These are phyloP conservation scores for Salicornia ramosissima DNA, from an alignment of 148 eudicot genomes.

Conservation along the genomic window DNA sequence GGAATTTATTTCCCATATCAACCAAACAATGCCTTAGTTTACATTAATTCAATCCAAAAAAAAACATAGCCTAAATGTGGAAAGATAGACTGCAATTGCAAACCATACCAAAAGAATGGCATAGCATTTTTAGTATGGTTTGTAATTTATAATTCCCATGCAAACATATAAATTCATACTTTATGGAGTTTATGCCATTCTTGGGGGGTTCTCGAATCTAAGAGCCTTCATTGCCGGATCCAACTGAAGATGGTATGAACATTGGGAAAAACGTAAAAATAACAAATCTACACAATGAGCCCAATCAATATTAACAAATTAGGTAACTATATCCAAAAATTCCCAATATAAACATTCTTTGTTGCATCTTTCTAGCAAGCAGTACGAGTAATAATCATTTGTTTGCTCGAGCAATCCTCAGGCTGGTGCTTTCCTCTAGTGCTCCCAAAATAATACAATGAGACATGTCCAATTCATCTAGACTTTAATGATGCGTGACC, in stretches of 20 bases:
- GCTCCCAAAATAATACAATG: background rate
- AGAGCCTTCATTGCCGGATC: background rate
- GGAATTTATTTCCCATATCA: too few relatives aligned
- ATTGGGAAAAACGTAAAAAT: background rate
- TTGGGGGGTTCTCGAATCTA: background rate
- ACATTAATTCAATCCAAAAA: too few relatives aligned
- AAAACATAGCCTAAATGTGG: too few relatives aligned
- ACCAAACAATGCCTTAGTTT: too few relatives aligned
- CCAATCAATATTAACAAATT: background rate
- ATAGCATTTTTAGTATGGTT: too few relatives aligned
- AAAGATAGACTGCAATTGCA: too few relatives aligned
- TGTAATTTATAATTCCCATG: too few relatives aligned
- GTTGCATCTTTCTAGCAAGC: background rate
- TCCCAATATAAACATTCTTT: background rate
- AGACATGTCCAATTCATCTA: slow-evolving; percentile 36
- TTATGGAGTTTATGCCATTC: background rate
- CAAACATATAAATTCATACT: too few relatives aligned
- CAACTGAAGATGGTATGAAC: background rate
- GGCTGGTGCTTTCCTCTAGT: slow-evolving; percentile 16
- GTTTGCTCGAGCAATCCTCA: background rate
- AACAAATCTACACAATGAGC: background rate
- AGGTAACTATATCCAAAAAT: background rate
- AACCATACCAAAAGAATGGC: too few relatives aligned
- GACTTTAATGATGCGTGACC: slow-evolving; percentile 78
- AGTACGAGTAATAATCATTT: too few relatives aligned